phyloP scores from a whole-genome alignment of 75 land plant genomes.

The Pinus tabuliformis region DNA sequence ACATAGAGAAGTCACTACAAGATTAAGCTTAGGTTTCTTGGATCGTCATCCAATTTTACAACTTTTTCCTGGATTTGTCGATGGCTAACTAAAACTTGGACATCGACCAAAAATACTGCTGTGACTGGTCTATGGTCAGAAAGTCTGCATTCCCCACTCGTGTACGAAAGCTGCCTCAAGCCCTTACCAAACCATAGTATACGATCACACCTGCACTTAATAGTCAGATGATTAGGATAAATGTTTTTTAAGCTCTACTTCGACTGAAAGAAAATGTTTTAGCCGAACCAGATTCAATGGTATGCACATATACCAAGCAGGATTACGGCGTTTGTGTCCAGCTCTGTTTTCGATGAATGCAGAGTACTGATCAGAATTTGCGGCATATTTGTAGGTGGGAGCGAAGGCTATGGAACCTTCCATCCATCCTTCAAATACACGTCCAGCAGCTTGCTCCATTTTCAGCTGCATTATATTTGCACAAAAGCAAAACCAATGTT shows the following conservation, averaged over 20 bases:
- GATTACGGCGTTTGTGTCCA: conserved; percentile 60
- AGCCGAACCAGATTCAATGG: too few relatives aligned
- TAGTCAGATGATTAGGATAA: too few relatives aligned
- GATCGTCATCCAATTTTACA: too few relatives aligned
- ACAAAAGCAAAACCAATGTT: too few relatives aligned
- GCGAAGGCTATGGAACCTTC: conserved; percentile 66
- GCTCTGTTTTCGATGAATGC: conserved; percentile 25
- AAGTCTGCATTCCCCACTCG: conserved; percentile 40
- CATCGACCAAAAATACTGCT: too few relatives aligned
- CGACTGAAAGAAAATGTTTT: too few relatives aligned
- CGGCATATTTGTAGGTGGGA: conserved; percentile 75
- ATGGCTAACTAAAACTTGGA: too few relatives aligned
- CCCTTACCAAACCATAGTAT: conserved; percentile 80
- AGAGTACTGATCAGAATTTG: conserved; percentile 44
- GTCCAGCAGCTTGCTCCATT: conserved; percentile 40
- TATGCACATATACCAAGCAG: conserved; percentile 58
- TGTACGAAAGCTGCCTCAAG: conserved; percentile 50
- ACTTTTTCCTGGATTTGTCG: too few relatives aligned
- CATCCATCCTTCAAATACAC: conserved; percentile 75
- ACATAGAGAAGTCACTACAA: too few relatives aligned
- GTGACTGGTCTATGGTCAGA: conserved; percentile 87
- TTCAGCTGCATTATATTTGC: conserved; percentile 32
- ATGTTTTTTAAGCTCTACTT: too few relatives aligned
- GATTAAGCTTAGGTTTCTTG: too few relatives aligned
- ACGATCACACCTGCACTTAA: conserved; percentile 70